Percentiles rank a stretch among this genome's conserved stretches.
These are phyloP conservation scores for Evernia prunastri DNA, from an alignment of 495 filamentous ascomycete genomes.

Conservation along the genomic window DNA sequence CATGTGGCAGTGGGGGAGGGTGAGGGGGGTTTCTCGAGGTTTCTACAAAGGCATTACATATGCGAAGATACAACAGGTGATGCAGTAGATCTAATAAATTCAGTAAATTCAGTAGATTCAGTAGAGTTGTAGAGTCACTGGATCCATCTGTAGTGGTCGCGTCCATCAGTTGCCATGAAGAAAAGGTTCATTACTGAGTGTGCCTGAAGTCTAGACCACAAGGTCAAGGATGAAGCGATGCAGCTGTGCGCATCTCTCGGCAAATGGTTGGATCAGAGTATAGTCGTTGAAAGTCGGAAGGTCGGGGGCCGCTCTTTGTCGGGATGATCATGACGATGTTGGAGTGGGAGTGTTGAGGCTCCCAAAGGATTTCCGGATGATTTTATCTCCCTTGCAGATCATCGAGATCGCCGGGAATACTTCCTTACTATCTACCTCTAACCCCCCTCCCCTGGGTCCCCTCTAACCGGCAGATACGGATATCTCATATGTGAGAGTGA, in stretches of 20 bases:
- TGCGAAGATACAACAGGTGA: too few species aligned
- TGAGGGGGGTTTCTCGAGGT: too few species aligned
- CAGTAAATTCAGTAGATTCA: not conserved
- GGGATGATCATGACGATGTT: slow-evolving; percentile 9
- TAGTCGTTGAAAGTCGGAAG: slow-evolving; percentile 3
- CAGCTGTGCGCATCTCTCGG: slow-evolving; percentile 2
- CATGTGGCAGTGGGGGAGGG: slow-evolving; percentile 20
- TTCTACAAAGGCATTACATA: slow-evolving; percentile 6
- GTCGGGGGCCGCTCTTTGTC: slow-evolving; percentile 7
- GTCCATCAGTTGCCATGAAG: not conserved
- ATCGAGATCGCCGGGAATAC: slow-evolving; percentile 13
- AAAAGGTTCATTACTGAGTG: not conserved
- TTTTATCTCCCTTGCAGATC: slow-evolving; percentile 17
- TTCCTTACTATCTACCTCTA: not conserved
- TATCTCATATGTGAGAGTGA: not conserved
- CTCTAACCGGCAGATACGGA: not conserved
- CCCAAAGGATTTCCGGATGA: slow-evolving; percentile 4
- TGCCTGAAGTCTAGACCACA: not conserved
- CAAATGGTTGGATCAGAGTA: slow-evolving; percentile 6
- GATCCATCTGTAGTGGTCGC: too few species aligned
- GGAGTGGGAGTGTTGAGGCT: slow-evolving; percentile 4
- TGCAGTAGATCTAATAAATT: too few species aligned
- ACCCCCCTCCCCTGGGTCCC: not conserved
- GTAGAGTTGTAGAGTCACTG: slow-evolving; percentile 1
- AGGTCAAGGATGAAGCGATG: not conserved